Evolutionary conservation across 306 rosid genomes (phyloP), one percentile per base, ranked within the genome.

Genomic region (Cercis canadensis): DNA sequence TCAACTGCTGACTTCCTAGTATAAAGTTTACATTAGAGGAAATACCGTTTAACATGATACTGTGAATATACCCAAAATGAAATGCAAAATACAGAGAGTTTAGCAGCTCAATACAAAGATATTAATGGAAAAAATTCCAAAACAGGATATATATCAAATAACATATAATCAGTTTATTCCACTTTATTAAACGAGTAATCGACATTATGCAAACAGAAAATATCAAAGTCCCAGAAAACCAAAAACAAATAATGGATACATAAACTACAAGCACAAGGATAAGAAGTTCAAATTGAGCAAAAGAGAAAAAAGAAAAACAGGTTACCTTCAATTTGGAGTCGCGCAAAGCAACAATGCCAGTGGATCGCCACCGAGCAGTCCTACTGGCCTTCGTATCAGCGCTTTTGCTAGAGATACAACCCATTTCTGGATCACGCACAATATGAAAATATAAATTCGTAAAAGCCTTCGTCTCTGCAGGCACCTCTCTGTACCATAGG

Each of bases 311-410:
- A 71, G 59, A 31, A 54, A 65, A 18, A 65, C 7, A 74, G 37
- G 5, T 44, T 61, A 57, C 99, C 99, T 94, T 94, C 85, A 94
- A 79, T 83, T 91, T 91, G 67, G 91, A 82, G 78, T 91, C 97
- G 37, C 95, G 96, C 81, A 94, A 60, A 69, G 90, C 96, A 52
- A 94, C 96, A 81, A 84, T 94, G 76, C 99, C 96, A 0, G 99
- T 94, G 82, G 99, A 85, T 83, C 89, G 88, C 99, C 99, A 94
- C 11, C 96, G 95, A 11, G 96, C 73, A n/a, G 72, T 34, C 55
- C 95, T 77, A 63, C 33, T 80, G 3, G 91, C 86, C 59, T 86
- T 89, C 11, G 89, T 76, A 57, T 91, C 92, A 7, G 66, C 83
- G 75, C 54, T 73, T 76, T 73, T 86, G 87, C 96, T 94, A 3